A percentile compares a stretch with the other conserved stretches of the same genome.
These are phyloP conservation scores for Dillenia suffruticosa DNA, from an alignment of 164 flowering plant genomes.

Conservation along the genomic window DNA sequence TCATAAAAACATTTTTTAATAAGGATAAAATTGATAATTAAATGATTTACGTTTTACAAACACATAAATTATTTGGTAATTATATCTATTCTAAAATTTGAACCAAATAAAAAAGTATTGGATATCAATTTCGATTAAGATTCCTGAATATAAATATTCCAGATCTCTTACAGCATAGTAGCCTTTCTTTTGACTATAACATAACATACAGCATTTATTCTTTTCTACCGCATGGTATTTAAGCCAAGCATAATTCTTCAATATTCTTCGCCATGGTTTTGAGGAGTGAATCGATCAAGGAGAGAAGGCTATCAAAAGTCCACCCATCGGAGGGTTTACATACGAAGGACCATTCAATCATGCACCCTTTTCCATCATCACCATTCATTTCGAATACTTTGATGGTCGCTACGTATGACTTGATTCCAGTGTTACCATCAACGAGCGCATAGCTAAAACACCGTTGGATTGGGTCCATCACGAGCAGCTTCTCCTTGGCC, in stretches of 20 bases:
- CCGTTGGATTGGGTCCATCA: neutral
- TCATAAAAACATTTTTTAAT: too few relatives aligned
- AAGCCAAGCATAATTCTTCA: neutral
- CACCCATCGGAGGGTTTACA: neutral
- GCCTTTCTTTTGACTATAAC: too few relatives aligned
- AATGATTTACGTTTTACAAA: too few relatives aligned
- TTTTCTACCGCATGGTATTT: too few relatives aligned
- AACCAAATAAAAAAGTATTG: too few relatives aligned
- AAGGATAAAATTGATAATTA: too few relatives aligned
- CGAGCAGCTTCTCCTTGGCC: conserved; percentile 14
- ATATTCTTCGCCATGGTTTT: neutral
- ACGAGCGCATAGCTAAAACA: neutral
- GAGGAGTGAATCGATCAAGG: neutral
- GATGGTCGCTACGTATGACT: neutral
- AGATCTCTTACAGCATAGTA: too few relatives aligned
- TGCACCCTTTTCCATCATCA: neutral
- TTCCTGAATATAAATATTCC: too few relatives aligned
- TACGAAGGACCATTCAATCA: neutral
- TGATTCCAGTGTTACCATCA: neutral
- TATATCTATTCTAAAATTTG: too few relatives aligned
- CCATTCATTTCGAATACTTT: neutral
- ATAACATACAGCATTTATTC: too few relatives aligned
- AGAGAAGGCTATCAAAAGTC: neutral
- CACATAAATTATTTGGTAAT: too few relatives aligned
- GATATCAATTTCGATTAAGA: too few relatives aligned